Conservation (phyloP, 2,329 filamentous ascomycete species). For the Pseudogymnoascus sp. region DNA sequence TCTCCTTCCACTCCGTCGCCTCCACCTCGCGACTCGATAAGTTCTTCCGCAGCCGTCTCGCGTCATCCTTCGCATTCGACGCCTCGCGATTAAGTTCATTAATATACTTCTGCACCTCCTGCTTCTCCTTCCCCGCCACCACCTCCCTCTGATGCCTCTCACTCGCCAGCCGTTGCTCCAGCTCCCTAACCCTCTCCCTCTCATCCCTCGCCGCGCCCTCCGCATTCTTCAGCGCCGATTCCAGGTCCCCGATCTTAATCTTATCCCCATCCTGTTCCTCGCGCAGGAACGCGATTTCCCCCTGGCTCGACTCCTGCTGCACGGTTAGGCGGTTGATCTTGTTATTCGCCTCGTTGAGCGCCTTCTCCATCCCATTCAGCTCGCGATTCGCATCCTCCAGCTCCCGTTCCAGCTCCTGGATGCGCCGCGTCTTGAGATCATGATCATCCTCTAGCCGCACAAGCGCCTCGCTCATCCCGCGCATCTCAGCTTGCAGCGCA, state of each 20-base stretch:
- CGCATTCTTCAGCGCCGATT: constrained; percentile 70
- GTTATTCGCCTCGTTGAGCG: constrained; percentile 72
- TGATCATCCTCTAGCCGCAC: constrained; percentile 85
- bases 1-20: constrained; percentile 82
- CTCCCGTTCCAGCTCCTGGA: constrained; percentile 75
- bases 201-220: constrained; percentile 77
- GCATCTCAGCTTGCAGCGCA: constrained; percentile 89
- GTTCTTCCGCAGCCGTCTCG: constrained; percentile 70
- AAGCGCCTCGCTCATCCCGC: constrained; percentile 77
- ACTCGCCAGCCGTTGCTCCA: constrained; percentile 65
- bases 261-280: constrained; percentile 98
- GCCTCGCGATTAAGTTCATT: constrained; percentile 86
- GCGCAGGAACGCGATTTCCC: constrained; percentile 86
- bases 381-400: constrained; percentile 78
- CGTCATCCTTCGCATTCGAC: constrained; percentile 75
- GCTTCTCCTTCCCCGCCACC: constrained; percentile 80
- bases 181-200: constrained; percentile 63
- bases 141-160: constrained; percentile 83
- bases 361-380: constrained; percentile 75
- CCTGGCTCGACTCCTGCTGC: constrained; percentile 84
- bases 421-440: constrained; percentile 65
- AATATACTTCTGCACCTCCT: constrained; percentile 87
- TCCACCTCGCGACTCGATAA: constrained; percentile 80
- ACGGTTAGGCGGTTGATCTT: constrained; percentile 84
- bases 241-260: constrained; percentile 91